Percentiles rank a stretch among this genome's conserved stretches.
Evolutionary conservation across 2,329 filamentous ascomycete genomes (phyloP).

Genomic region (Fusarium lateritium): DNA sequence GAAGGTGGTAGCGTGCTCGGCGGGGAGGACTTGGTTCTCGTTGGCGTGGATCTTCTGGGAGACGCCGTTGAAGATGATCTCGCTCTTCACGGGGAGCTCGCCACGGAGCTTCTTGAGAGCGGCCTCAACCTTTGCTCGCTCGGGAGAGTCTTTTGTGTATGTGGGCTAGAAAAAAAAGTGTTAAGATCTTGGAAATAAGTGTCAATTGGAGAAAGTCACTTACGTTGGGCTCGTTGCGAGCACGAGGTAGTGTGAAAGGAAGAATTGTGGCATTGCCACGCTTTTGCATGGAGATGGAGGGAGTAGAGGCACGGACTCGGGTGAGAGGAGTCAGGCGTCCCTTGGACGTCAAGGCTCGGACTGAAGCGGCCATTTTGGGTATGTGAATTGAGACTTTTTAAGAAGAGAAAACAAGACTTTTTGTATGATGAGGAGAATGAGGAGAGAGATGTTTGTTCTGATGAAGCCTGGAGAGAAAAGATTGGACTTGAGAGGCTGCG

Average conservation of each 20-base stretch:
- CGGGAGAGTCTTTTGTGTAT: constrained; percentile 51
- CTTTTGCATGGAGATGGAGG: constrained; percentile 37
- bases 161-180: constrained; percentile 42
- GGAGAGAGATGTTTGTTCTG: constrained; percentile 9
- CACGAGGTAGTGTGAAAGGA: constrained; percentile 52
- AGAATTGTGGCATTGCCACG: constrained; percentile 46
- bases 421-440: background rate
- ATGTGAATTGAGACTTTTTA: background rate
- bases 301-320: constrained; percentile 29
- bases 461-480: constrained; percentile 1
- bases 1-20: constrained; percentile 54
- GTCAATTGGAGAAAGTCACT: background rate
- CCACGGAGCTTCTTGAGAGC: constrained; percentile 51
- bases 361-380: constrained; percentile 40
- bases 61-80: constrained; percentile 52
- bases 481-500: constrained; percentile 14
- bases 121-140: constrained; percentile 51
- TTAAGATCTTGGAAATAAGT: accelerated
- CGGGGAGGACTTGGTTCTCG: constrained; percentile 53
- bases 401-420: background rate
- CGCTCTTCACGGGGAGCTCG: constrained; percentile 51
- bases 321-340: constrained; percentile 38
- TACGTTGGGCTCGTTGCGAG: constrained; percentile 54
- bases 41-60: constrained; percentile 47
- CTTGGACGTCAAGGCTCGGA: constrained; percentile 39